Evolutionary conservation across 1,284 basidiomycete genomes (phyloP), one percentile per base, ranked within the genome.

Genomic region (Apiotrichum porosum): DNA sequence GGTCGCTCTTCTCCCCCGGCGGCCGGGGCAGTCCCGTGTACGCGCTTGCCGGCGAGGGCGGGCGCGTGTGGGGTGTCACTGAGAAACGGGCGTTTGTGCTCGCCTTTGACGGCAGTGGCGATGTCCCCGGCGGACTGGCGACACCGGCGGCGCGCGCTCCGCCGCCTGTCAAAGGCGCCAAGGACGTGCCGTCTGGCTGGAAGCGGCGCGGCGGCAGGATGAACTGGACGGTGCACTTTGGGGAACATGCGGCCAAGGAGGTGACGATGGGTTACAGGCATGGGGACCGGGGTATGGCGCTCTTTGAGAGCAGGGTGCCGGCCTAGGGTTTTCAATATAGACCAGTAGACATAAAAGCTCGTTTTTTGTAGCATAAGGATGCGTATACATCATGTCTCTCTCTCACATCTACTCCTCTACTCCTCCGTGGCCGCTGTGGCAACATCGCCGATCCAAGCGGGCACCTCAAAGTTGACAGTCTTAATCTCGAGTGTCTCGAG

Each of bases 401-500:
- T 19, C 19, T 14, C 2, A 15, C 9, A 37, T 19, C 21, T 9
- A 21, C 19, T 21, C 35, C 6, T n/a, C 17, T 36, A 3, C 17
- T 19, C 19, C 8, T 22, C 22, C 19, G 19, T 33, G 28, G 28
- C 32, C 32, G 14, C 19, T 14, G 14, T 30, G 9, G 18, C 21
- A 44, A 24, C 43, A 21, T 65, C 61, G 2, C 65, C 68, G 4
- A 53, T 57, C 71, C 71, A 73, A n/a, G 57, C 46, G 2, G 71
- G 71, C 6, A 70, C 65, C 41, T 71, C 71, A 47, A 74, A 68
- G 21, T 62, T 57, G 12, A 78, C 62, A 2, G 75, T 69, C 58
- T 71, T 71, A 31, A 72, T 70, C 52, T 79, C 79, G 43, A 85
- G 71, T 17, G 79, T 81, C 57, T 74, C 71, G 51, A 82, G 67